Percentiles rank a stretch among this genome's conserved stretches.
Conservation (phyloP, 345 rosid species). For the Moricandia moricandioides region DNA sequence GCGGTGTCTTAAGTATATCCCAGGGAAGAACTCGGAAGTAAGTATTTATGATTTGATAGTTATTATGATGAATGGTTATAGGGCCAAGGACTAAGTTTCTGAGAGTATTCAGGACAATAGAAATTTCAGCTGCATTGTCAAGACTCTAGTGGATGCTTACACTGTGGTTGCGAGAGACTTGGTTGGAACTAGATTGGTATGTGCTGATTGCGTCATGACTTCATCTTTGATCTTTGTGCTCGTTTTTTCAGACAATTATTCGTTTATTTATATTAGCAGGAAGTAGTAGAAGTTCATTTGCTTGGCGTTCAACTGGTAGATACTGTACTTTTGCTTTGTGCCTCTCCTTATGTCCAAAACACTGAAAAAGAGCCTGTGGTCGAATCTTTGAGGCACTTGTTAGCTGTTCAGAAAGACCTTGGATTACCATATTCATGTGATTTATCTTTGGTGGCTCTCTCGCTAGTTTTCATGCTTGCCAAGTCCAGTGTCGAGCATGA, state of each 20-base stretch:
- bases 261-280: constrained; percentile 40
- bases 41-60: constrained; percentile 26
- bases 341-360: constrained; percentile 41
- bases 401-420: constrained; percentile 65
- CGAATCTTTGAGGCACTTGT: constrained; percentile 56
- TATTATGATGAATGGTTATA: neutral
- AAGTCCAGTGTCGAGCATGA: constrained; percentile 80
- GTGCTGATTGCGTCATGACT: constrained; percentile 27
- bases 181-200: constrained; percentile 53
- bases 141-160: constrained; percentile 60
- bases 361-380: constrained; percentile 47
- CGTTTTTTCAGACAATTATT: neutral
- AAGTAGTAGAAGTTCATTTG: constrained; percentile 51
- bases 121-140: constrained; percentile 46
- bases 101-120: constrained; percentile 54
- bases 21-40: constrained; percentile 50
- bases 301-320: constrained; percentile 60
- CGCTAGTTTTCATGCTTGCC: constrained; percentile 53
- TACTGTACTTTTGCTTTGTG: constrained; percentile 46
- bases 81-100: constrained; percentile 6
- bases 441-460: constrained; percentile 51
- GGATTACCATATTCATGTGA: constrained; percentile 51
- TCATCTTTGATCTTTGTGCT: neutral
- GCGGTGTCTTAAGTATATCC: constrained; percentile 52
- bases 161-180: constrained; percentile 55